phyloP scores from a whole-genome alignment of 2,329 filamentous ascomycete species.

The Metarhizium anisopliae region DNA sequence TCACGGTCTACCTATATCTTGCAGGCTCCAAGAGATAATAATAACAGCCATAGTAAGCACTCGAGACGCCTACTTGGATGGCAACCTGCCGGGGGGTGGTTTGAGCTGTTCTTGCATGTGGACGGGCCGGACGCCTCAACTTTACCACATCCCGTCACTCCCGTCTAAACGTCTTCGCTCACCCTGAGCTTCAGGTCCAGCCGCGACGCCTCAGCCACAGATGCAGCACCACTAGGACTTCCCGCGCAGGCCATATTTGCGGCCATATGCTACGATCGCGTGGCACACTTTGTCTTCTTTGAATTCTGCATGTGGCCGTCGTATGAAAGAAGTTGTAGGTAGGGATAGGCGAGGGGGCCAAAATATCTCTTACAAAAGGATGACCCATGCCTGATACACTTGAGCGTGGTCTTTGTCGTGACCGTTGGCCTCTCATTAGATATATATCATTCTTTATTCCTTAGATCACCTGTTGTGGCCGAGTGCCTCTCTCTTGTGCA shows the following conservation, averaged over 20 bases:
- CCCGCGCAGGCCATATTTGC: constrained; percentile 1
- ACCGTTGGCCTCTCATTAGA: background rate
- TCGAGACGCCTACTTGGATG: background rate
- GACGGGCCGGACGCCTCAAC: background rate
- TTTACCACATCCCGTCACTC: background rate
- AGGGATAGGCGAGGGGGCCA: background rate
- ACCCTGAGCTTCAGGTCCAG: background rate
- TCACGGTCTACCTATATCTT: background rate
- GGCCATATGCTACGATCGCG: constrained; percentile 8
- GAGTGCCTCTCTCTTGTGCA: constrained; percentile 1
- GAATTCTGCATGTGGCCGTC: constrained; percentile 1
- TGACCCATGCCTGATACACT: constrained; percentile 6
- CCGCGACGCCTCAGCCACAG: constrained; percentile 5
- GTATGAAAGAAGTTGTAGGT: background rate
- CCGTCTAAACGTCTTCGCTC: background rate
- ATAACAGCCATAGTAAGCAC: background rate
- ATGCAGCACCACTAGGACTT: background rate
- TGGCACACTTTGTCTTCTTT: constrained; percentile 7
- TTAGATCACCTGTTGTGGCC: constrained; percentile 5
- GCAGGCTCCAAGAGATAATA: background rate
- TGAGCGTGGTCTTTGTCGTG: constrained; percentile 3
- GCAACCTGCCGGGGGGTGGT: background rate
- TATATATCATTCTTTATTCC: constrained; percentile 1
- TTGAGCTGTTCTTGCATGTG: background rate
- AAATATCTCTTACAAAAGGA: background rate